Evolutionary conservation across 2,329 filamentous ascomycete genomes (phyloP).

Genomic region (Colletotrichum cordylinicola): DNA sequence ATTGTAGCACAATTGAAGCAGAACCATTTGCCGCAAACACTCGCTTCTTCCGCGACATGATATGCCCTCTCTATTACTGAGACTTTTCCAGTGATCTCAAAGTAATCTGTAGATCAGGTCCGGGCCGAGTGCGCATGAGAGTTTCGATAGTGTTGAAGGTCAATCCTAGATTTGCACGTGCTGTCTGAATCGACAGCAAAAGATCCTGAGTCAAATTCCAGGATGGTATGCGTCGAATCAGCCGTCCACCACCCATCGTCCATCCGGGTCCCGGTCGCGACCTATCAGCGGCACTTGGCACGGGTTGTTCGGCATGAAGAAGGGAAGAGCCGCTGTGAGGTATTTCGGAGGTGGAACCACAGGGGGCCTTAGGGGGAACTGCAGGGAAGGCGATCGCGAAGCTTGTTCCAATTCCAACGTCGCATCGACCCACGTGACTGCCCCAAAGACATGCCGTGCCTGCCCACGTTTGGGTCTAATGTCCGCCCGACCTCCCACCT

Average conservation of each 20-base stretch:
- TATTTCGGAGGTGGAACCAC: background rate
- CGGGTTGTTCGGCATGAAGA: background rate
- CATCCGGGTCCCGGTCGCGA: background rate
- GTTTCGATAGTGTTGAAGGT: background rate
- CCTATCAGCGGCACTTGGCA: background rate
- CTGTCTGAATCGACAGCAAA: background rate
- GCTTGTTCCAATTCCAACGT: slow-evolving; percentile 19
- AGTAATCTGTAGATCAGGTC: background rate
- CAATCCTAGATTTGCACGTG: background rate
- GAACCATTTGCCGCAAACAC: too few relatives aligned
- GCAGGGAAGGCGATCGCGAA: background rate
- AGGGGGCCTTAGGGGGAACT: background rate
- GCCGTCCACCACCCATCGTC: background rate
- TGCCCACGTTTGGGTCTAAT: slow-evolving; percentile 2
- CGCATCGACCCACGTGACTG: slow-evolving; percentile 20
- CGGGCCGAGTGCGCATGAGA: background rate
- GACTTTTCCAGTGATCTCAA: too few relatives aligned
- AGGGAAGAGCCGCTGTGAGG: background rate
- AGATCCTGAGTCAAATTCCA: background rate
- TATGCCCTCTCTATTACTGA: too few relatives aligned
- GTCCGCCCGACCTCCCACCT: background rate
- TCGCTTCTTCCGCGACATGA: too few relatives aligned
- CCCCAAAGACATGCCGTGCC: background rate
- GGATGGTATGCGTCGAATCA: background rate
- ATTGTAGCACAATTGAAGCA: too few relatives aligned